Evolutionary conservation across 805 yeast species (phyloP), one percentile per base, ranked within the genome.

Genomic region (Teunomyces tritomae): DNA sequence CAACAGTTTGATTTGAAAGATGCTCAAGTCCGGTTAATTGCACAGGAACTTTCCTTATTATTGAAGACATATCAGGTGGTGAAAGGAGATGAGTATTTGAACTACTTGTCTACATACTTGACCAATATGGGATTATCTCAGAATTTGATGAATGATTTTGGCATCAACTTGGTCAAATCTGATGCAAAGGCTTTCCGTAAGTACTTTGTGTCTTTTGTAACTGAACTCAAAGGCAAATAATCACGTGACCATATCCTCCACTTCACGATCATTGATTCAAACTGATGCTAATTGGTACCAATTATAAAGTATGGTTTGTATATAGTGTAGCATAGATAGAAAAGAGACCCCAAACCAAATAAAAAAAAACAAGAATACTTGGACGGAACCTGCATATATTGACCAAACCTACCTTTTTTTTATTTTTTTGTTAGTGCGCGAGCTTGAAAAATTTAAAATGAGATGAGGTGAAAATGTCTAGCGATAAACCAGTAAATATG

Each of bases 1-100:
- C 77, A 78, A 28, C 77, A 75, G 32, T 83, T 85, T 57, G 80
- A 85, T 58, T 70, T 83, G 43, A 80, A 82, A 53, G 96, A 90
- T 63, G 96, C 96, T 4, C 91, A 88, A 61, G 80, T 79, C 54
- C 77, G 92, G 58, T 76, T 84, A 49, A 76, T 87, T 33, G 84
- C 89, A 1, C 80, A 82, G 54, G 99, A 92, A 59, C 72, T 88
- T 10, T 81, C 94, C 1, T 71, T 80, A 39, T 68, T 89, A 17
- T 78, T 91, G 61, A 85, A 82, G 55, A 76, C 85, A 2, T 72
- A 87, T 51, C 84, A 67, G 62, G 57, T 76, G 67, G 39, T 62
- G 32, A 59, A 59, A 42, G 62, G 73, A 53, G 71, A 70, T 5
- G 74, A 70, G 27, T 78, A 76, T 52, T 72, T 79, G 9, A 70